Evolutionary conservation across 768 basidiomycete species (phyloP).

Genomic region (Trametes elegans): DNA sequence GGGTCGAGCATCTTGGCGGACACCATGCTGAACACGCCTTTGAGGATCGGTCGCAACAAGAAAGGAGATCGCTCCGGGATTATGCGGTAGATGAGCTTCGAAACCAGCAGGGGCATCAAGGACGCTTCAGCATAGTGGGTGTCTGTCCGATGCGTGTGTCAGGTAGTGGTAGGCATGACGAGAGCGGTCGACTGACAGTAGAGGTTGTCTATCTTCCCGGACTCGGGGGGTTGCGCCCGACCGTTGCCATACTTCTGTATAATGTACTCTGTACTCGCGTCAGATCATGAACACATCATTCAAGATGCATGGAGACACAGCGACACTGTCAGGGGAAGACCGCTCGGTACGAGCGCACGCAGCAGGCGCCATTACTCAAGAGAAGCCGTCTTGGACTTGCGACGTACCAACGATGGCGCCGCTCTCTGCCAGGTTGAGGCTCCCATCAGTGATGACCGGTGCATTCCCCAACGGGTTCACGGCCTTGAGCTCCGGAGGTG

Average conservation of each 20-base stretch:
- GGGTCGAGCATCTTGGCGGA: slow-evolving; percentile 25
- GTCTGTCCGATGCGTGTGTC: slow-evolving; percentile 14
- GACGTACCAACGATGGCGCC: slow-evolving; percentile 36
- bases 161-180: not conserved
- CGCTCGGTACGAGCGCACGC: too few relatives aligned
- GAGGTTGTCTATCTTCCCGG: slow-evolving; percentile 28
- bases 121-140: slow-evolving; percentile 35
- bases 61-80: slow-evolving; percentile 33
- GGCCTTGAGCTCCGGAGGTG: slow-evolving; percentile 32
- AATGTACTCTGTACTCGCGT: slow-evolving; percentile 33
- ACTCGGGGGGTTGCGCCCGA: slow-evolving; percentile 23
- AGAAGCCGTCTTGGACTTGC: too few relatives aligned
- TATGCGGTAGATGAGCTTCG: slow-evolving; percentile 30
- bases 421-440: slow-evolving; percentile 37
- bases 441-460: slow-evolving; percentile 39
- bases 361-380: too few relatives aligned
- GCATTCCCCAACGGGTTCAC: slow-evolving; percentile 37
- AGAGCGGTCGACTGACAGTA: slow-evolving; percentile 26
- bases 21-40: slow-evolving; percentile 18
- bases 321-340: not conserved
- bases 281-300: not conserved
- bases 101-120: slow-evolving; percentile 35
- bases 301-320: slow-evolving; percentile 1
- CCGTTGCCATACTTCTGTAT: slow-evolving; percentile 34
- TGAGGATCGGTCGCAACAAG: slow-evolving; percentile 31